Evolutionary conservation across 2,329 filamentous ascomycete species (phyloP), one percentile per base, ranked within the genome.

Genomic region (Paracoccidioides lutzii): DNA sequence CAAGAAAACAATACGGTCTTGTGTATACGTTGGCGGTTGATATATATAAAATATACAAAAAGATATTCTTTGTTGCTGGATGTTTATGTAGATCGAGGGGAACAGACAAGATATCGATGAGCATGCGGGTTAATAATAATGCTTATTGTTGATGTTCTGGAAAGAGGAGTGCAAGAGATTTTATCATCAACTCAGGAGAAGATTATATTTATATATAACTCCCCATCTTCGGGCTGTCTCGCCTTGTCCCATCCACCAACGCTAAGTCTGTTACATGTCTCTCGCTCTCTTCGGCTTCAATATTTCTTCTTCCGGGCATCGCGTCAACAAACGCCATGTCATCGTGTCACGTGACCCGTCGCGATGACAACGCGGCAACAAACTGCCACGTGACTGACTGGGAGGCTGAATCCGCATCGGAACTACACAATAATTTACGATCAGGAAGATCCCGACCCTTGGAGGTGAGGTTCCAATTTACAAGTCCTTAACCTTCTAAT

Each of bases 251-350:
- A n/a, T 49, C 33, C 15, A 22, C 22, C 15, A 45, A 42, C 3
- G 28, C 43, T 30, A 42, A 22, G 22, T 22, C 22, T 22, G 9
- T 12, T 57, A 50, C 55, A 59, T 8, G 8, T 41, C 15, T 40
- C 5, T 12, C 14, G 5, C 14, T 42, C 40, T 14, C 5, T 14
- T 12, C 30, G 32, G 30, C 33, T 22, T 46, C 52, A 54, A 14
- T 5, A 54, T 46, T 46, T 15, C 51, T 8, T 35, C 22, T 53
- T 42, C 44, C 7, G 48, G 48, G 15, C 40, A 45, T 49, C 57
- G 50, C 51, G 56, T 58, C 57, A 65, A 66, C 63, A 65, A 65
- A 61, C 57, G 59, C 43, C 62, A 58, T 63, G 63, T 60, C 54
- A 56, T 12, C 7, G 5, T 7, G 9, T 49, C 53, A 52, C 54